Evolutionary conservation across 345 rosid genomes (phyloP).

Genomic region (Arabidopsis suecica): DNA sequence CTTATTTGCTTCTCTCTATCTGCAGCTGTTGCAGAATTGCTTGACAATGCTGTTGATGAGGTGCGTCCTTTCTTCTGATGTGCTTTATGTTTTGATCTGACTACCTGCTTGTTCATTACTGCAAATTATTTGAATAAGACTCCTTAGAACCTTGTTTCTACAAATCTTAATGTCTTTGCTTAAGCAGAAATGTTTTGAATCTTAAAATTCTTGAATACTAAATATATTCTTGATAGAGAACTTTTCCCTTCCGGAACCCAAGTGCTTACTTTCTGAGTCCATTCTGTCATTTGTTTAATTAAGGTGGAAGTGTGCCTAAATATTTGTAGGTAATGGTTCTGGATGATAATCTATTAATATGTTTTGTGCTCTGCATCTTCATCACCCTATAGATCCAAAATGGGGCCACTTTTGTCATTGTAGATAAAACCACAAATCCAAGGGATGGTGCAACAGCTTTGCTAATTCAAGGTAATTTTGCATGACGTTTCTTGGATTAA

Average conservation of each 20-base stretch:
- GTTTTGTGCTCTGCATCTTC: slow-evolving; percentile 44
- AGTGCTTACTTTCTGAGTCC: slow-evolving; percentile 21
- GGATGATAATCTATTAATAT: slow-evolving; percentile 36
- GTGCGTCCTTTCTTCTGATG: slow-evolving; percentile 44
- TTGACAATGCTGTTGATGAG: slow-evolving; percentile 97
- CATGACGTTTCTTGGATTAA: slow-evolving; percentile 24
- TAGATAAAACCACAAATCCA: slow-evolving; percentile 80
- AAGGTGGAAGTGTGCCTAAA: slow-evolving; percentile 24
- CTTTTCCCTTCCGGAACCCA: slow-evolving; percentile 13
- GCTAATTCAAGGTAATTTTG: slow-evolving; percentile 74
- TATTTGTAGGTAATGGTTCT: slow-evolving; percentile 28
- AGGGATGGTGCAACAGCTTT: slow-evolving; percentile 76
- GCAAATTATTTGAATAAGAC: slow-evolving; percentile 21
- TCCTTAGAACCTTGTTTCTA: slow-evolving; percentile 18
- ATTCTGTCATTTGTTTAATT: slow-evolving; percentile 15
- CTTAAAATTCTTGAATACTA: slow-evolving; percentile 9
- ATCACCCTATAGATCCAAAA: slow-evolving; percentile 78
- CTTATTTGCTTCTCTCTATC: slow-evolving; percentile 32
- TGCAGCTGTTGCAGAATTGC: slow-evolving; percentile 94
- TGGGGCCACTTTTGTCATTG: slow-evolving; percentile 93
- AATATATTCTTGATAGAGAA: slow-evolving; percentile 19
- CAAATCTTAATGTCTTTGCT: not conserved
- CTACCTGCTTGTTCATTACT: slow-evolving; percentile 30
- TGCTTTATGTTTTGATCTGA: slow-evolving; percentile 14
- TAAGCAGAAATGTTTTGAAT: not conserved